Percentiles rank a stretch among this genome's conserved stretches.
These are phyloP conservation scores for Agapanthus africanus DNA, from an alignment of 106 monocot genomes.

Conservation along the genomic window DNA sequence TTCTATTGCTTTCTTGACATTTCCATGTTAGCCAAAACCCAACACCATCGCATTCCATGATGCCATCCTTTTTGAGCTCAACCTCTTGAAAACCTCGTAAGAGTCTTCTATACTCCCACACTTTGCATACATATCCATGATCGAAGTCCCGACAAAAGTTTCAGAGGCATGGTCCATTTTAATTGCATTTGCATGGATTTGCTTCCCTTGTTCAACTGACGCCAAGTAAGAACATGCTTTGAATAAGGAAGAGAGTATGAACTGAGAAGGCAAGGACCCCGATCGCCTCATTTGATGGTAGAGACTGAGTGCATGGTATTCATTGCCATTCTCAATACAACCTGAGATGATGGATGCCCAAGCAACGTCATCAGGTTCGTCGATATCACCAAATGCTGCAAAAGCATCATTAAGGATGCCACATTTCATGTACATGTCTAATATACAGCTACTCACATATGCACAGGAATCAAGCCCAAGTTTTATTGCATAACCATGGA, in stretches of 20 bases:
- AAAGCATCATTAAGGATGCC: conserved; percentile 34
- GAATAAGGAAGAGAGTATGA: conserved; percentile 42
- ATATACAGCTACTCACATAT: conserved; percentile 43
- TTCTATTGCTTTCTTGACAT: conserved; percentile 35
- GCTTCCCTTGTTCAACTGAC: conserved; percentile 47
- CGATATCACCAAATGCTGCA: conserved; percentile 32
- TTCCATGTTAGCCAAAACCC: conserved; percentile 64
- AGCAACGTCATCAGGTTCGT: conserved; percentile 64
- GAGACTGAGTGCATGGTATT: conserved; percentile 34
- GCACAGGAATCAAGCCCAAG: conserved; percentile 42
- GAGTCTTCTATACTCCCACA: conserved; percentile 70
- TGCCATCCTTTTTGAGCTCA: conserved; percentile 25
- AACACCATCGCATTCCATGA: conserved; percentile 73
- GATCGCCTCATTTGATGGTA: conserved; percentile 46
- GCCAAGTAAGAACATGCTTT: conserved; percentile 66
- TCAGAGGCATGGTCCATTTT: conserved; percentile 40
- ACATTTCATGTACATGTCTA: conserved; percentile 68
- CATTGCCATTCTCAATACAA: conserved; percentile 56
- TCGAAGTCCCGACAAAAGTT: conserved; percentile 53
- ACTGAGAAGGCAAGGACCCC: conserved; percentile 44
- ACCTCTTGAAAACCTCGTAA: conserved; percentile 38
- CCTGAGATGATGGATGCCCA: conserved; percentile 77
- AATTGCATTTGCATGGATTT: conserved; percentile 53
- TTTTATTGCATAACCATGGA: conserved; percentile 54
- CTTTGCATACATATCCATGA: conserved; percentile 78